Base-by-base conservation (phyloP, 1,284 basidiomycete genomes). In the Tilletia walkeri region DNA sequence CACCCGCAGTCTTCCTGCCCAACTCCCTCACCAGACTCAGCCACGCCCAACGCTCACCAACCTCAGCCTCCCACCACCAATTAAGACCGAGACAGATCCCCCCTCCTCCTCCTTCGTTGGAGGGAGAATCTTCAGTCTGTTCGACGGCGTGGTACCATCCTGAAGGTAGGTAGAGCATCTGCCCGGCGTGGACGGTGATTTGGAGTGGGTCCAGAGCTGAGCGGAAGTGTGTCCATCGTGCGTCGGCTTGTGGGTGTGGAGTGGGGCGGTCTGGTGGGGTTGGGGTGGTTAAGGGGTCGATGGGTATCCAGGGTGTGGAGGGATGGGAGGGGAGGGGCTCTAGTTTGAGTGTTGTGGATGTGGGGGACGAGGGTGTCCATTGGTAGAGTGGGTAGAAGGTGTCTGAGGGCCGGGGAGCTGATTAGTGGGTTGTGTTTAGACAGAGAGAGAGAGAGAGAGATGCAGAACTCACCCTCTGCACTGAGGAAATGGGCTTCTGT, bases 61-160 rank as follows among this genome's bases (percentile, higher is more conserved):
- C 49, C 9, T 47, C 70, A 34, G 74, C 72, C 69, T 80, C 74
- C 69, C 80, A 81, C 80, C 80, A 80, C 78, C 76, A 80, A 53
- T 81, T 81, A n/a, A 81, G 48, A 69, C 73, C 74, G 5, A 80
- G 65, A 54, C 80, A 81, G 9, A 80, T 39, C 10, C 78, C 79
- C 45, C 12, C 73, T 63, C 61, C 20, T 14, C 72, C 67, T 24
- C 50, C 34, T 2, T n/a, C 7, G 9, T 63, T 67, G 20, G 63
- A 10, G 2, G 36, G 14, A 49, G 6, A 14, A 50, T 81, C 77
- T 39, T 76, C 73, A 48, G 74, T 71, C 72, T 81, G 78, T 48
- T 73, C 70, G 7, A 79, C 80, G 63, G 78, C 77, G 59, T 81
- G 78, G 48, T 74, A 79, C 79, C 78, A 73, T 41, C 80, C 80